These are phyloP conservation scores for Tulasnella sp. DNA, from an alignment of 768 basidiomycete species.

Conservation along the genomic window DNA sequence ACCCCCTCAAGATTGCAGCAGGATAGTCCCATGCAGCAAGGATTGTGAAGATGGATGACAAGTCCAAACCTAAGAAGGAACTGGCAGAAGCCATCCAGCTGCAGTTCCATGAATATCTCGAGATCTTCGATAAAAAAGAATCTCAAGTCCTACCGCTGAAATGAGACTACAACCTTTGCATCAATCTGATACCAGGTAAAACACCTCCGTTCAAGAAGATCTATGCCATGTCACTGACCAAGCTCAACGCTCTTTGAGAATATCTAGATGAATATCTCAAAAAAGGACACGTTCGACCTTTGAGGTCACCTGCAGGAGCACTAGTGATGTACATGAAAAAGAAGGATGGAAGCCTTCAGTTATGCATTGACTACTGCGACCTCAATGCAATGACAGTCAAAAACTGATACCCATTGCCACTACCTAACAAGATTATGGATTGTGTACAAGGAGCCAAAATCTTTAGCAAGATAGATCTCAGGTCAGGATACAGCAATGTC, in stretches of 20 bases:
- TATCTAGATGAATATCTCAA: neutral
- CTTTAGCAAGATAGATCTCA: slow-evolving; percentile 10
- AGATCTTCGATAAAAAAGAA: neutral
- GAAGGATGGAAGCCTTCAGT: neutral
- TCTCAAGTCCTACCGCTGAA: neutral
- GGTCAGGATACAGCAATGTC: slow-evolving; percentile 9
- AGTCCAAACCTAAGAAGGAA: neutral
- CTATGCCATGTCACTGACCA: neutral
- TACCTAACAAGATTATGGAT: neutral
- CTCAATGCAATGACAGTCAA: neutral
- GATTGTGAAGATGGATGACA: neutral
- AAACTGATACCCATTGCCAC: neutral
- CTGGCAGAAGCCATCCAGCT: neutral
- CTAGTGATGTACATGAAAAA: neutral
- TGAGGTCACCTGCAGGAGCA: neutral
- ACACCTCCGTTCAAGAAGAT: neutral
- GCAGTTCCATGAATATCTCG: neutral
- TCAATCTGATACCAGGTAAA: neutral
- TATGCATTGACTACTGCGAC: neutral
- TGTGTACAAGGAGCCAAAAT: neutral
- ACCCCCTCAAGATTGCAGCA: too few species aligned
- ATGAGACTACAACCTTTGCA: neutral
- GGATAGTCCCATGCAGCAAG: neutral
- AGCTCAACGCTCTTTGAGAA: neutral
- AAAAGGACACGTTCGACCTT: neutral